Evolutionary conservation across 1,284 basidiomycete genomes (phyloP), one percentile per base, ranked within the genome.

Genomic region (Uromyces viciae-fabae): DNA sequence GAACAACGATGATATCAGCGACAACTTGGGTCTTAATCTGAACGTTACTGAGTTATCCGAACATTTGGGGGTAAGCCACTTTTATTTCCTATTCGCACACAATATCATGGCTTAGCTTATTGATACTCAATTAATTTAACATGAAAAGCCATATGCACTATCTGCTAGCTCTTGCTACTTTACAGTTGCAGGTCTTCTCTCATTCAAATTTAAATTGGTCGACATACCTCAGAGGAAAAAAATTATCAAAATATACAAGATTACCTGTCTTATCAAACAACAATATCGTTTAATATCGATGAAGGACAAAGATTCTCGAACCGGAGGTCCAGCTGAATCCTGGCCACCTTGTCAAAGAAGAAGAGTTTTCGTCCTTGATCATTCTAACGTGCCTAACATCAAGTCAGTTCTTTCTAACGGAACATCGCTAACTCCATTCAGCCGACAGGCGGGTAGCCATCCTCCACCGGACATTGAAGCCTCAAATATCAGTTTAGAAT

Each of bases 131-230:
- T 19, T 5, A 42, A 5, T 42, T 42, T 69, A 25, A 31, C 36
- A 31, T 31, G 43, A 33, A 33, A 9, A 76, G 75, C 75, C 75
- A 9, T 76, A 76, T 31, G 40, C 54, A 19, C 54, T 75, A 38
- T 75, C 73, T 58, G 73, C 73, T 14, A 75, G 73, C 73, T 76
- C 75, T 46, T 62, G 56, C 8, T 76, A 76, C 43, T 76, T 76
- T 64, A 76, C 75, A 66, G 75, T 76, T 33, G 56, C 75, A 14
- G 75, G 75, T 33, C 60, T 76, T 49, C 42, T 76, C 17, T 64
- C 43, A 62, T 43, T 76, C 31, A 76, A 66, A 43, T 38, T 76
- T 17, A 58, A 49, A 38, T 64, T 76, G 40, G 31, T 64, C 11
- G n/a, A 62, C 1, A 62, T 66, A 17, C 75, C 75, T 62, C 75